Percentiles rank a stretch among this genome's conserved stretches.
These are phyloP conservation scores for Orbilia oligospora DNA, from an alignment of 2,329 filamentous ascomycete species.

Conservation along the genomic window DNA sequence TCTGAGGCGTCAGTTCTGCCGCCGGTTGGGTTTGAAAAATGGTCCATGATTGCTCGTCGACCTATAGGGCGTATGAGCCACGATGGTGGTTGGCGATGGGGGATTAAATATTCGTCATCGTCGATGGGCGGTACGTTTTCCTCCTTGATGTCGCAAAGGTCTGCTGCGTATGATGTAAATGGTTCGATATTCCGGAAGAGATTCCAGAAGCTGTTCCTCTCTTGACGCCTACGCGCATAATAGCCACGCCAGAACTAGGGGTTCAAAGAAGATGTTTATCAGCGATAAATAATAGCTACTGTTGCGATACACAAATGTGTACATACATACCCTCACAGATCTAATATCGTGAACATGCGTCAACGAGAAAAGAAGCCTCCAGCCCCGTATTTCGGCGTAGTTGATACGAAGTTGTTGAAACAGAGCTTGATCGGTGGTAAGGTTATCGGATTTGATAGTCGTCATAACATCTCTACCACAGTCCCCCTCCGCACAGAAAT, in stretches of 20 bases:
- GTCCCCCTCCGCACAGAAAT: background rate
- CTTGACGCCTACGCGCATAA: background rate
- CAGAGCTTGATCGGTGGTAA: conserved; percentile 3
- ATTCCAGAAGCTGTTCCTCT: background rate
- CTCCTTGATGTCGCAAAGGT: background rate
- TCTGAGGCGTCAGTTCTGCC: background rate
- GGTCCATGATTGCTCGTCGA: conserved; percentile 7
- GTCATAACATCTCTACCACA: background rate
- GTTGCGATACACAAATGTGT: no score
- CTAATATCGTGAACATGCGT: conserved; percentile 9
- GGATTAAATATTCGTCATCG: background rate
- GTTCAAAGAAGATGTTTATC: background rate
- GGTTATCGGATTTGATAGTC: background rate
- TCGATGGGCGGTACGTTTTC: background rate
- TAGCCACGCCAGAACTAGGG: background rate
- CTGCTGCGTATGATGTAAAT: background rate
- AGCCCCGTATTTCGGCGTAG: background rate
- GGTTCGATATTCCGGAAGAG: background rate
- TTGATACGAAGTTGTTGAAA: background rate
- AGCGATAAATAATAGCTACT: no score
- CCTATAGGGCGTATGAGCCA: background rate
- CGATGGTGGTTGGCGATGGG: background rate
- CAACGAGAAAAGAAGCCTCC: conserved; percentile 5
- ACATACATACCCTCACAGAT: background rate
- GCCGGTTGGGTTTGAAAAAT: background rate